Percentiles rank a stretch among this genome's conserved stretches.
phyloP scores from a whole-genome alignment of 2,329 filamentous ascomycete genomes.

The Pseudogymnoascus sp. region DNA sequence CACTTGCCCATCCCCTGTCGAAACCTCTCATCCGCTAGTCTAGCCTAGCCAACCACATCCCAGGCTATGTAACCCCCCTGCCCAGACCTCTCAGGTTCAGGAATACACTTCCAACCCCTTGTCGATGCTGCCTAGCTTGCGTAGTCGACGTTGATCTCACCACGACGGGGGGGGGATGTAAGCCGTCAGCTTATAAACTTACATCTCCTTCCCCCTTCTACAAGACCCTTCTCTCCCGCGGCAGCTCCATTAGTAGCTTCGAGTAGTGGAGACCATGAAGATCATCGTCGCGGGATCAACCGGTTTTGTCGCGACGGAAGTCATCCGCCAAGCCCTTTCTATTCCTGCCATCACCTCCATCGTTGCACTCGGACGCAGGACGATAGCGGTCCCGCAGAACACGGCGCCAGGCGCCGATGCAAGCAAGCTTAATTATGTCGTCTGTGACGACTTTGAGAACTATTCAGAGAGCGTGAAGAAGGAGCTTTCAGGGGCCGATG shows the following conservation, averaged over 20 bases:
- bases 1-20: not conserved
- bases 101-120: not conserved
- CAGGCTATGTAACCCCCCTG: not conserved
- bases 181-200: not conserved
- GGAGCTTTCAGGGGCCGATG: constrained; percentile 27
- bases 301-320: constrained; percentile 29
- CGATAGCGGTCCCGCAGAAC: constrained; percentile 11
- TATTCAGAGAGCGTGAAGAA: constrained; percentile 28
- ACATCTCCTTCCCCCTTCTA: not conserved
- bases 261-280: constrained; percentile 25
- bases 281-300: constrained; percentile 30
- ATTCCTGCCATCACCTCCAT: constrained; percentile 25
- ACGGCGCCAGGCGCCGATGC: constrained; percentile 12
- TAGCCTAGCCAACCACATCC: not conserved
- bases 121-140: not conserved
- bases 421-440: constrained; percentile 27
- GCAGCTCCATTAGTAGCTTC: not conserved
- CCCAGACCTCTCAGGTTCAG: not conserved
- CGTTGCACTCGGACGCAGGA: constrained; percentile 24
- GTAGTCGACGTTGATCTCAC: not conserved
- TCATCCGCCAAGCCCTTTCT: constrained; percentile 29
- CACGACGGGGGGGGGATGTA: not conserved
- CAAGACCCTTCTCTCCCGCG: not conserved
- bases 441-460: constrained; percentile 26
- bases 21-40: not conserved